phyloP scores from a whole-genome alignment of 352 stramenopile genomes.

The Peronospora farinosa region DNA sequence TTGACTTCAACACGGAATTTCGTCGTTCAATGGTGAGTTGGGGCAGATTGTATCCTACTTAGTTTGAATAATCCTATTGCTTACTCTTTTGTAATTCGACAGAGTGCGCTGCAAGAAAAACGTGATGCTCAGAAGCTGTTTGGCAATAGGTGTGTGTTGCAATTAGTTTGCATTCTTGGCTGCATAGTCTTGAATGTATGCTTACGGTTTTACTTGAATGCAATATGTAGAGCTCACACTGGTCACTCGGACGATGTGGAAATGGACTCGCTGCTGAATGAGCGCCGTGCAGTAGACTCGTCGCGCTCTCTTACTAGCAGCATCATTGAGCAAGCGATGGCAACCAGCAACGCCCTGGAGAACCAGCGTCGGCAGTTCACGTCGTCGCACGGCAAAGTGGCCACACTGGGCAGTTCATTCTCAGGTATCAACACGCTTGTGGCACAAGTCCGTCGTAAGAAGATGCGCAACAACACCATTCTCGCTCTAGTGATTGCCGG shows the following conservation, averaged over 20 bases:
- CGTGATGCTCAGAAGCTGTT: slow-evolving; percentile 78
- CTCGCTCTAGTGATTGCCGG: slow-evolving; percentile 92
- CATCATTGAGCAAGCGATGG: slow-evolving; percentile 86
- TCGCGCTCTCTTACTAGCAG: slow-evolving; percentile 75
- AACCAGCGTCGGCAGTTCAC: slow-evolving; percentile 87
- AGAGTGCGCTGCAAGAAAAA: slow-evolving; percentile 80
- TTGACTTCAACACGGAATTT: slow-evolving; percentile 94
- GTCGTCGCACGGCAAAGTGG: slow-evolving; percentile 77
- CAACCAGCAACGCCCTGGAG: slow-evolving; percentile 81
- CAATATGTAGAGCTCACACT: slow-evolving; percentile 32
- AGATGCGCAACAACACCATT: slow-evolving; percentile 96
- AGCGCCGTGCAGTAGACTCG: slow-evolving; percentile 71
- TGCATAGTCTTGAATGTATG: background rate
- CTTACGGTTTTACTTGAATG: background rate
- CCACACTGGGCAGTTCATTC: slow-evolving; percentile 86
- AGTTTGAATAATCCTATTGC: background rate
- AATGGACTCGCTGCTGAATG: slow-evolving; percentile 75
- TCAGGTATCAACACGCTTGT: slow-evolving; percentile 94
- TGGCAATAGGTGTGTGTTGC: slow-evolving; percentile 49
- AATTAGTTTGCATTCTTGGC: background rate
- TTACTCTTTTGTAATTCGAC: slow-evolving; percentile 3
- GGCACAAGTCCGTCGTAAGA: slow-evolving; percentile 93
- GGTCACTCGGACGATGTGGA: slow-evolving; percentile 54
- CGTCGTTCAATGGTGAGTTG: slow-evolving; percentile 71
- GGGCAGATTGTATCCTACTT: background rate